Conservation (phyloP, 192 early-diverging fungal genomes). For the Phycomyces nitens region DNA sequence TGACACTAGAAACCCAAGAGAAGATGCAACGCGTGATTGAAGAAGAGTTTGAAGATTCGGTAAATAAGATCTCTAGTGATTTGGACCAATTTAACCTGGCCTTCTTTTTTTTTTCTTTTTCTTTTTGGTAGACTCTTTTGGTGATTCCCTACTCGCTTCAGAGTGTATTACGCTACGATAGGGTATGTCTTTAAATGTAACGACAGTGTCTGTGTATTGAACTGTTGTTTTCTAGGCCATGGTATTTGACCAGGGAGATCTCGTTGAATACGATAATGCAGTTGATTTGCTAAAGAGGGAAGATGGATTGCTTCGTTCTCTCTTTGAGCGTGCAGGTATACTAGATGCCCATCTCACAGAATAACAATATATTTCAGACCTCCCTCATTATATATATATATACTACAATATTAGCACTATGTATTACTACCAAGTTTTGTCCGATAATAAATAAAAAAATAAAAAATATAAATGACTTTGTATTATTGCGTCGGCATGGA, state of each 20-base stretch:
- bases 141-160: slow-evolving; percentile 51
- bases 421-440: no score
- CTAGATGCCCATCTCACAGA: slow-evolving; percentile 2
- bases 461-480: no score
- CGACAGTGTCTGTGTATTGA: no score
- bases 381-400: no score
- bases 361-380: not conserved
- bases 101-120: not conserved
- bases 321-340: slow-evolving; percentile 76
- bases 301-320: slow-evolving; percentile 61
- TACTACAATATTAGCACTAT: no score
- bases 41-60: slow-evolving; percentile 62
- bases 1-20: slow-evolving; percentile 74
- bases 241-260: slow-evolving; percentile 72
- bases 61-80: slow-evolving; percentile 6
- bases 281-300: slow-evolving; percentile 59
- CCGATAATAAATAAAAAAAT: no score
- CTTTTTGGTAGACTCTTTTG: slow-evolving; percentile 33
- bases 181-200: slow-evolving; percentile 14
- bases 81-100: not conserved
- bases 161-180: slow-evolving; percentile 49
- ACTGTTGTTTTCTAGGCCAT: slow-evolving; percentile 20
- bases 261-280: slow-evolving; percentile 81
- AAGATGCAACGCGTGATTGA: slow-evolving; percentile 81
- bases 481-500: no score